A percentile compares a stretch with the other conserved stretches of the same genome.
Evolutionary conservation across 306 rosid species (phyloP).

Genomic region (Corylus avellana): DNA sequence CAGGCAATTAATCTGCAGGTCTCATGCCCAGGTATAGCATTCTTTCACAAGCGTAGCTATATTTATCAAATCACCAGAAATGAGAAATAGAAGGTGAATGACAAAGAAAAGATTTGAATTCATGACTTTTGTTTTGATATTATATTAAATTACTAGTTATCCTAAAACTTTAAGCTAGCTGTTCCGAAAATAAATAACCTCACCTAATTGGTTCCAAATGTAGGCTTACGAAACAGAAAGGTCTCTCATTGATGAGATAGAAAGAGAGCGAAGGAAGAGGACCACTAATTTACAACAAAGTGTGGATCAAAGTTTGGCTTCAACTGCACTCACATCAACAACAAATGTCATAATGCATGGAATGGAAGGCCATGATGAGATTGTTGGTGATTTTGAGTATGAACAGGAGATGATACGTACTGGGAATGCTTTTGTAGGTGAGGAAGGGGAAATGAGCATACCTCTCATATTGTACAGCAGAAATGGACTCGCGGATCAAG

Average conservation of each 20-base stretch:
- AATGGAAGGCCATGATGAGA: neutral
- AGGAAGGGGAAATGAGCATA: neutral
- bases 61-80: too few species aligned
- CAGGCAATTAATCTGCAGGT: neutral
- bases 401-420: too few species aligned
- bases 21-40: slow-evolving; percentile 3
- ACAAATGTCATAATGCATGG: neutral
- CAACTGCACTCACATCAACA: too few species aligned
- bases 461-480: neutral
- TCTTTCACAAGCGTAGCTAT: neutral
- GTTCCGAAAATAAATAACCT: neutral
- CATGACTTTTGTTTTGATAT: too few species aligned
- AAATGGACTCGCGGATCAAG: too few species aligned
- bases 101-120: too few species aligned
- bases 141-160: neutral
- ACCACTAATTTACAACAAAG: neutral
- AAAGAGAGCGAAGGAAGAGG: slow-evolving; percentile 4
- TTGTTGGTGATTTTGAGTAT: neutral
- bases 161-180: neutral
- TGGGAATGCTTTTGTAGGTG: neutral
- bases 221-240: slow-evolving; percentile 9
- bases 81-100: too few species aligned
- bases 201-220: neutral
- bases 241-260: slow-evolving; percentile 11
- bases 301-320: neutral